Base-by-base conservation (phyloP, 331 rosid genomes). In the Pyracantha coccinea region DNA sequence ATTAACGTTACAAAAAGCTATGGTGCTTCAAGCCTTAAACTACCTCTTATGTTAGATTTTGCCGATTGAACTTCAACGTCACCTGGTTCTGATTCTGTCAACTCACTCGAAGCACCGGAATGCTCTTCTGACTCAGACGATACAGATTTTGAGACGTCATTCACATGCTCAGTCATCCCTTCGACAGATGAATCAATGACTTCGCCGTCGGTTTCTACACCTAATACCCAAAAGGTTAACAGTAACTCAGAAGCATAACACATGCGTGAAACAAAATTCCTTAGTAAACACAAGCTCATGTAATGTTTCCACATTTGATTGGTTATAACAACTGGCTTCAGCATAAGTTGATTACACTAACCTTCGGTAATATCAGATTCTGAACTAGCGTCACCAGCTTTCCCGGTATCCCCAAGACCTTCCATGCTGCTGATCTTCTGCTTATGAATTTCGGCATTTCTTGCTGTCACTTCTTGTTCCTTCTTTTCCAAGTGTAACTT, bases 391-490 rank as follows among this genome's bases (percentile, higher is more conserved):
- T 81, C 86, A 28, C 76, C 88, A 67, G 77, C 72, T 61, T 80
- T 83, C 73, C 50, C 63, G 35, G 71, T 74, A 61, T 54, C 78
- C n/a, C 77, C 68, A 74, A 82, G 54, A 24, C 80, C 82, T 70
- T 83, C 88, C 83, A 68, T 68, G 78, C 80, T 63, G 78, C 62
- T 79, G 66, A 88, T 78, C 80, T 86, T 92, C 77, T 79, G 85
- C 45, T 88, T 92, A 86, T 94, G 96, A 47, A 85, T 83, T 79
- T 83, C 83, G 67, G 99, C 99, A 81, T 90, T 90, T 84, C 86
- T 87, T 59, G 97, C 89, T 54, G 95, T 90, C 66, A 31, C 80
- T 86, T 92, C 97, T 72, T 87, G 99, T 54, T 94, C 97, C 83
- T 94, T 94, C 83, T 86, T 90, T 74, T 90, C 97, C 83, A 28